Evolutionary conservation across 2,329 filamentous ascomycete genomes (phyloP).

Genomic region (Ilyonectria destructans): DNA sequence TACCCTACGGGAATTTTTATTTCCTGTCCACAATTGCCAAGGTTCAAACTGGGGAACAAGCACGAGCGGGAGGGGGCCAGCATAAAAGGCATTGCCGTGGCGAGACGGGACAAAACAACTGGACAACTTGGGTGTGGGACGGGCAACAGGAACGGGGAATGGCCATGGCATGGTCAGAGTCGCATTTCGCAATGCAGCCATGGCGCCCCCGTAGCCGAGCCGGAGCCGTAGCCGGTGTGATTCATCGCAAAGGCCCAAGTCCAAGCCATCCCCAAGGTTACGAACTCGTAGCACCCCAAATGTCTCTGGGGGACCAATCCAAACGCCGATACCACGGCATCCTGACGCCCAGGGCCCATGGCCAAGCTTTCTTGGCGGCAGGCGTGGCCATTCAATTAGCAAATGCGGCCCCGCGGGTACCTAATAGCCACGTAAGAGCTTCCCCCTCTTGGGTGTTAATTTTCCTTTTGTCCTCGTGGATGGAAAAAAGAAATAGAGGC

Average conservation of each 20-base stretch:
- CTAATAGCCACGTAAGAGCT: constrained; percentile 48
- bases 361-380: constrained; percentile 42
- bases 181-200: constrained; percentile 23
- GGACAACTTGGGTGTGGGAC: neutral
- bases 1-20: constrained; percentile 13
- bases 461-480: neutral
- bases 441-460: constrained; percentile 2
- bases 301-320: constrained; percentile 34
- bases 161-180: constrained; percentile 31
- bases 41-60: constrained; percentile 12
- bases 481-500: neutral
- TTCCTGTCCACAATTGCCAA: constrained; percentile 20
- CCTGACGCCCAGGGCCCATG: constrained; percentile 28
- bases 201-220: constrained; percentile 32
- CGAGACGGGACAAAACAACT: neutral
- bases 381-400: constrained; percentile 46
- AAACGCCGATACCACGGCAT: constrained; percentile 35
- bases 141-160: constrained; percentile 16
- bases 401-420: constrained; percentile 42
- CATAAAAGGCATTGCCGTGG: constrained; percentile 13
- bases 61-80: constrained; percentile 17
- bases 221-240: constrained; percentile 38
- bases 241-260: constrained; percentile 41
- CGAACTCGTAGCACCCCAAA: constrained; percentile 3
- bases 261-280: neutral